Base-by-base conservation (phyloP, 331 rosid species). In the Malus hybrid region DNA sequence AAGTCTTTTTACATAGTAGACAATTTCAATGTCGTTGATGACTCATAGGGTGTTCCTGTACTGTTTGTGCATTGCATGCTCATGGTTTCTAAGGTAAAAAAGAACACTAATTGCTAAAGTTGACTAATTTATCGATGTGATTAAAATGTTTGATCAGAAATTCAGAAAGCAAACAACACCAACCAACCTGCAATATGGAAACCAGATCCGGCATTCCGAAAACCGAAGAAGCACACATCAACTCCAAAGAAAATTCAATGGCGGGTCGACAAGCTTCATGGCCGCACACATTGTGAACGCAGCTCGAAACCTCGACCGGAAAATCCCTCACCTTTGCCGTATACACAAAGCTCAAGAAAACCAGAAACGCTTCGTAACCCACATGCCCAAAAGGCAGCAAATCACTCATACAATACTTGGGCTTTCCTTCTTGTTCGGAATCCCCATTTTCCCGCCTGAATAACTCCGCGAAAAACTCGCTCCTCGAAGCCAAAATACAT, bases 251-350 rank as follows among this genome's bases (percentile, higher is more conserved):
- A 24, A 80, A 87, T 68, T 77, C 73, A 74, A 87, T 78, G 28
- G 87, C 91, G 34, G 91, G 89, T 66, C 91, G 57, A 44, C 91
- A 87, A 11, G 88, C 76, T 64, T 87, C 91, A 78, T 87, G 91
- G 22, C 66, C 79, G 33, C 91, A 87, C 10, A 61, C 46, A 63
- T 55, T 70, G 73, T 84, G 87, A 68, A 84, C 87, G 20, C 91
- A 87, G 68, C 86, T 80, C 30, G 91, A 82, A 67, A 82, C 88
- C 68, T 87, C 87, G 44, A 36, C 16, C 6, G 90, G 88, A 69
- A 82, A 78, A 39, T 82, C 66, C 82, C 76, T 84, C 75, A 80
- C 74, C 83, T 82, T 87, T n/a, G 83, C 90, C 0, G 90, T 68
- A 70, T 87, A 87, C 52, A 80, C 70, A 50, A 84, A 86, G 81